Conservation (phyloP, 163 green algal species). For the Chlamydomonas reinhardtii region DNA sequence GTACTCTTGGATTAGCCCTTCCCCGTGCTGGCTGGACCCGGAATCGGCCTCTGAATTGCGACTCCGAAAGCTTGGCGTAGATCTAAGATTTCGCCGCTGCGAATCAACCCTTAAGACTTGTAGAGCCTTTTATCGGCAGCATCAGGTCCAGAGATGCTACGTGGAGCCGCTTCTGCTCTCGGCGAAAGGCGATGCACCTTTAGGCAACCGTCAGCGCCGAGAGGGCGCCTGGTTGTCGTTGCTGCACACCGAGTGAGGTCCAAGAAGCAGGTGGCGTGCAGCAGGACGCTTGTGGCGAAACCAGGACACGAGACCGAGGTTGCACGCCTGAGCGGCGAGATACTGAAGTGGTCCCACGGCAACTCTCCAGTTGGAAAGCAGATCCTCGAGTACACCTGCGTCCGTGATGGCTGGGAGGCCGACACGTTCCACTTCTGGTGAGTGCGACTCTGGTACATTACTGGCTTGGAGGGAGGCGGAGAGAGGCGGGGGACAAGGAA, state of each 20-base stretch:
- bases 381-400: slow-evolving; percentile 69
- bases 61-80: too few relatives aligned
- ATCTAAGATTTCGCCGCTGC: too few relatives aligned
- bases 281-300: slow-evolving; percentile 78
- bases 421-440: slow-evolving; percentile 84
- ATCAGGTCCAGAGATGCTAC: too few relatives aligned
- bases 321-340: slow-evolving; percentile 64
- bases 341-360: slow-evolving; percentile 60
- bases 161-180: too few relatives aligned
- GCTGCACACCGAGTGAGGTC: slow-evolving; percentile 43
- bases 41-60: too few relatives aligned
- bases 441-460: neutral
- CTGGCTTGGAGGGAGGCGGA: too few relatives aligned
- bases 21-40: too few relatives aligned
- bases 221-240: neutral
- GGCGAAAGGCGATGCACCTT: neutral
- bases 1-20: too few relatives aligned
- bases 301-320: slow-evolving; percentile 64
- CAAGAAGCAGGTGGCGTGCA: slow-evolving; percentile 66
- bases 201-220: neutral
- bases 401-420: slow-evolving; percentile 57
- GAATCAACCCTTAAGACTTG: too few relatives aligned
- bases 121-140: too few relatives aligned
- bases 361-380: slow-evolving; percentile 54
- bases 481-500: too few relatives aligned